phyloP scores from a whole-genome alignment of 352 stramenopile species.

The Thraustotheca clavata region DNA sequence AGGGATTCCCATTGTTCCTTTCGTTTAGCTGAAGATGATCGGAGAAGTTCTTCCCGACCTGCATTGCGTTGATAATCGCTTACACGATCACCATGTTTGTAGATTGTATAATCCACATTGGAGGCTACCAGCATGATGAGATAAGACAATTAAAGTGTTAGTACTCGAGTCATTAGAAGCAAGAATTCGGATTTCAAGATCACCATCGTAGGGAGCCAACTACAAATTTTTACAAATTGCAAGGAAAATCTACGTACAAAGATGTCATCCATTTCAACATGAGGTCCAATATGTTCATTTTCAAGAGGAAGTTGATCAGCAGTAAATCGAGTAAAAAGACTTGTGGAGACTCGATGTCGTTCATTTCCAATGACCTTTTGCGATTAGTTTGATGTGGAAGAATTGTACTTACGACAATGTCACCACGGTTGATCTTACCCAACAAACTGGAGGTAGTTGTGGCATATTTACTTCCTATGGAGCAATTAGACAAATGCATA shows the following conservation, averaged over 20 bases:
- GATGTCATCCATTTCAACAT: constrained; percentile 11
- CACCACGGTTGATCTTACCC: constrained; percentile 1
- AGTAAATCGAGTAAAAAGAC: constrained; percentile 11
- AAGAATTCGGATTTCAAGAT: not conserved
- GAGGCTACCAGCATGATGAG: not conserved
- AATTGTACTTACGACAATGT: not conserved
- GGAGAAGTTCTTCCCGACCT: not conserved
- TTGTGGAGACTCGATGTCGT: constrained; percentile 1
- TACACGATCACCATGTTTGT: constrained; percentile 8
- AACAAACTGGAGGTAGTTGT: constrained; percentile 14
- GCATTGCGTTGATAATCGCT: not conserved
- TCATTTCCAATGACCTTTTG: constrained; percentile 5
- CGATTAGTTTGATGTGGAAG: not conserved
- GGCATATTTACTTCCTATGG: constrained; percentile 14
- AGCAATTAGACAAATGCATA: not conserved
- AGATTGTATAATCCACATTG: constrained; percentile 10
- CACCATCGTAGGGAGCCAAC: constrained; percentile 19
- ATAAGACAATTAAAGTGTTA: no score
- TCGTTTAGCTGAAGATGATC: not conserved
- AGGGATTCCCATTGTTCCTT: not conserved
- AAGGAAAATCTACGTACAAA: not conserved
- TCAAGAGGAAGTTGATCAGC: constrained; percentile 18
- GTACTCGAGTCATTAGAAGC: not conserved
- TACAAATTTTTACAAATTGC: not conserved
- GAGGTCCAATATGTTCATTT: not conserved